phyloP scores from a whole-genome alignment of 2,329 filamentous ascomycete species.

The Phyllosticta paracitricarpa region DNA sequence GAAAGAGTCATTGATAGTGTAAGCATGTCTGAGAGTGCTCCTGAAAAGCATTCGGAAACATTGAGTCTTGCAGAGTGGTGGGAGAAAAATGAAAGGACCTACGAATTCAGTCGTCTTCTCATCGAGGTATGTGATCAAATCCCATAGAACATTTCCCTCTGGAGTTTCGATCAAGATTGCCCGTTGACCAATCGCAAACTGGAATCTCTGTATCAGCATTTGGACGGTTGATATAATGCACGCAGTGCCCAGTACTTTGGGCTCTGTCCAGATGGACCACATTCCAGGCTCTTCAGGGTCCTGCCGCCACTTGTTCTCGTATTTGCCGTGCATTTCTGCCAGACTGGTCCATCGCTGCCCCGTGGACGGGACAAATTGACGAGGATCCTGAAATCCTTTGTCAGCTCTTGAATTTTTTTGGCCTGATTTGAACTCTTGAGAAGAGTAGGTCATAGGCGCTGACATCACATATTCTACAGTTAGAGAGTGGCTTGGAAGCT shows the following conservation, averaged over 20 bases:
- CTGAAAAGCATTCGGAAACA: not conserved
- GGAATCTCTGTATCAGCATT: slow-evolving; percentile 13
- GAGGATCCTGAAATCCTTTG: slow-evolving; percentile 37
- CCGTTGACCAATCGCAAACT: slow-evolving; percentile 66
- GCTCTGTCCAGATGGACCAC: slow-evolving; percentile 35
- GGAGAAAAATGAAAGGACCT: not conserved
- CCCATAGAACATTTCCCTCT: slow-evolving; percentile 67
- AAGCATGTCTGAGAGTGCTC: no score
- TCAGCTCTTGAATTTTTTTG: not conserved
- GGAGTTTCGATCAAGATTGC: slow-evolving; percentile 58
- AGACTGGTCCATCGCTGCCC: slow-evolving; percentile 61
- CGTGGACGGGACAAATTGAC: slow-evolving; percentile 56
- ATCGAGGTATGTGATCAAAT: slow-evolving; percentile 63
- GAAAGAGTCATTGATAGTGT: no score
- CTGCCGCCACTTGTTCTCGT: slow-evolving; percentile 46
- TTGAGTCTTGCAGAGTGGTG: not conserved
- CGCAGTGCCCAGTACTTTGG: slow-evolving; percentile 22
- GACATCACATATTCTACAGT: slow-evolving; percentile 65
- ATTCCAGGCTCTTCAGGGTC: slow-evolving; percentile 36
- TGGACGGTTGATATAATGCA: not conserved
- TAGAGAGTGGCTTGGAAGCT: slow-evolving; percentile 38
- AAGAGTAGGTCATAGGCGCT: slow-evolving; percentile 15
- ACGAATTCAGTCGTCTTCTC: slow-evolving; percentile 45
- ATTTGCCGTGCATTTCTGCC: slow-evolving; percentile 29
- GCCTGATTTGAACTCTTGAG: not conserved